Base-by-base conservation (phyloP, 805 yeast species). In the Ogataea zsoltii region DNA sequence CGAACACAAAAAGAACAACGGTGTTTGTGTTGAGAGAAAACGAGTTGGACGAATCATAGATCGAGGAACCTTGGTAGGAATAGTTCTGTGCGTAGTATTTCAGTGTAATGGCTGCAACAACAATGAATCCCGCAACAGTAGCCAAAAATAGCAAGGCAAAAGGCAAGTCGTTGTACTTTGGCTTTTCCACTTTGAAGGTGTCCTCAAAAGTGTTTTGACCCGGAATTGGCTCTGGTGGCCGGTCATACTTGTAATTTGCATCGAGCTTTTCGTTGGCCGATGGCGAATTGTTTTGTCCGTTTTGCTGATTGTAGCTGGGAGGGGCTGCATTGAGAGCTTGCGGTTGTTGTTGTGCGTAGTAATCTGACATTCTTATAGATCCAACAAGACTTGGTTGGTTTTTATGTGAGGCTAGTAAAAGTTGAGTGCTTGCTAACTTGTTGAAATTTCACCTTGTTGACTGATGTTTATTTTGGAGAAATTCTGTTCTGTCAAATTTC, bases 21-120 rank as follows among this genome's bases (percentile, higher is more conserved):
- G 96, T 83, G 60, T 85, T 85, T 19, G 95, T 79, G 67, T 85
- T 82, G 63, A 88, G 63, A 0, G 90, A 77, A 56, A 85, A 83
- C n/a, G 75, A 61, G 43, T 76, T 70, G 6, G 75, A 35, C 33
- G 68, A 63, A 39, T 61, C 56, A 62, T 88, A 86, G 49, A 85
- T 84, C 4, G 85, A 79, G 18, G 78, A 66, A 5, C 91, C 92
- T 47, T 79, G 78, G 44, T 69, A 69, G 12, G 77, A 67, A 55
- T 77, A 76, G 3, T 80, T 79, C 15, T 68, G 54, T 3, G 77
- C 71, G 68, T 87, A 85, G 7, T 86, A 84, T 50, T 79, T 72
- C 49, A 90, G 65, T 1, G 88, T 78, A 40, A 88, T 74, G 6
- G 76, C 84, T 0, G 96, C 83, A 32, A 90, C 71, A 0, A 80